Evolutionary conservation across 1,284 basidiomycete genomes (phyloP).

Genomic region (Marasmius sp.): DNA sequence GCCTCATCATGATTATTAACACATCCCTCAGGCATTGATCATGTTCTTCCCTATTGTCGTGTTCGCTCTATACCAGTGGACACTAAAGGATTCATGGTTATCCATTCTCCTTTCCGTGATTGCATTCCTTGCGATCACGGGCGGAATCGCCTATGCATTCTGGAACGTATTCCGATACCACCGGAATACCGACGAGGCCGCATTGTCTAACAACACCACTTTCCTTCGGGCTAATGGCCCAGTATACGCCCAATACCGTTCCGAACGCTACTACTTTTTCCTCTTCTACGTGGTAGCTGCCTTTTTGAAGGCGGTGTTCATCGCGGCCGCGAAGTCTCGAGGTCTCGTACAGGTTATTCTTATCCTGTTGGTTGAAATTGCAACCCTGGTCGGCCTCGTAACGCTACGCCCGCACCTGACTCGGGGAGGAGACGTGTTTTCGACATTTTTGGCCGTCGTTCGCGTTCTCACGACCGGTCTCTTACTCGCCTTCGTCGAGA

Average conservation of each 20-base stretch:
- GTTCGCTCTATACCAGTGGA: slow-evolving; percentile 89
- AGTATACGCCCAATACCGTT: slow-evolving; percentile 56
- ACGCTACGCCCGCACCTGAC: slow-evolving; percentile 57
- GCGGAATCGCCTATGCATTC: slow-evolving; percentile 42
- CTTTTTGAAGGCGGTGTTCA: slow-evolving; percentile 69
- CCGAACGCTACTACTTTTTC: slow-evolving; percentile 58
- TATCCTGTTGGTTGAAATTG: slow-evolving; percentile 68
- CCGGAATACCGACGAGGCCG: slow-evolving; percentile 33
- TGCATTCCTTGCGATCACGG: slow-evolving; percentile 58
- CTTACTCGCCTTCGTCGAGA: slow-evolving; percentile 67
- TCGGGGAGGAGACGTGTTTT: slow-evolving; percentile 59
- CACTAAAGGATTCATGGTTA: slow-evolving; percentile 82
- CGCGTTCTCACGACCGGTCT: slow-evolving; percentile 65
- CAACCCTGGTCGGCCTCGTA: slow-evolving; percentile 55
- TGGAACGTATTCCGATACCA: slow-evolving; percentile 46
- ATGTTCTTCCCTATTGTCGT: slow-evolving; percentile 69
- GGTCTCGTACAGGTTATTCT: slow-evolving; percentile 74
- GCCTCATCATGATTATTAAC: background rate
- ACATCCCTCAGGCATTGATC: slow-evolving; percentile 53
- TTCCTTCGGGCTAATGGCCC: slow-evolving; percentile 43
- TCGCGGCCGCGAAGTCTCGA: slow-evolving; percentile 65
- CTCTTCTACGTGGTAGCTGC: slow-evolving; percentile 54
- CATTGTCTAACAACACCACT: slow-evolving; percentile 35
- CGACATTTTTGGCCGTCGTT: slow-evolving; percentile 60
- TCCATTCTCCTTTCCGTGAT: slow-evolving; percentile 68